Conservation (phyloP, 257 asterid species). For the Solanum chaucha region DNA sequence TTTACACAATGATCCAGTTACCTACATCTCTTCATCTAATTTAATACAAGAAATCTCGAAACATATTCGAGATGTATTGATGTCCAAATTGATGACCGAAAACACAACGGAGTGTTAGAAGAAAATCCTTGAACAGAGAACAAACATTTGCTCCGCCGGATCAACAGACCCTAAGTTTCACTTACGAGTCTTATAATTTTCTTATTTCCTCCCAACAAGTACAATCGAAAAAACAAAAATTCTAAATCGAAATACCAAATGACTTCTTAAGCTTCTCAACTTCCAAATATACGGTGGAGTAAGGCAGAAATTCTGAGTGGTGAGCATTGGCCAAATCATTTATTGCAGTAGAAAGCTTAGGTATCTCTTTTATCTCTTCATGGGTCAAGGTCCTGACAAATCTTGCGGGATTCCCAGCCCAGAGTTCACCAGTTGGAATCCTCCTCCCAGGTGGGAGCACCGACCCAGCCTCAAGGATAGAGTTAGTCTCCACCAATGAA, state of each 20-base stretch:
- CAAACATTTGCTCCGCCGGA: neutral
- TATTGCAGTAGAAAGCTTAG: constrained; percentile 78
- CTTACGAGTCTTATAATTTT: neutral
- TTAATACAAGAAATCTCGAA: neutral
- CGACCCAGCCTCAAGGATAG: constrained; percentile 92
- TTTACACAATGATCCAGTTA: neutral
- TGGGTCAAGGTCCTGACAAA: constrained; percentile 74
- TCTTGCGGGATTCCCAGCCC: constrained; percentile 97
- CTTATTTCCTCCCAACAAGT: neutral
- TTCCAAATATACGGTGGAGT: constrained; percentile 83
- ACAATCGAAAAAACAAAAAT: neutral
- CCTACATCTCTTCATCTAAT: neutral
- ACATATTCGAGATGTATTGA: neutral
- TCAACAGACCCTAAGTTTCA: neutral
- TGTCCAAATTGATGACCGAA: neutral
- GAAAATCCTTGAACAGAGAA: neutral
- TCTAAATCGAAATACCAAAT: constrained; percentile 64
- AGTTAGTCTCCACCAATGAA: constrained; percentile 77
- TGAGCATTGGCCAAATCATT: constrained; percentile 70
- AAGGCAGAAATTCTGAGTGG: constrained; percentile 75
- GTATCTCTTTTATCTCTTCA: constrained; percentile 83
- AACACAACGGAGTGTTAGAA: neutral
- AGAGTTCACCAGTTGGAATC: constrained; percentile 89
- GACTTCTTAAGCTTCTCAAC: constrained; percentile 88
- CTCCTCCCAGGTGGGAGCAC: constrained; percentile 95